phyloP scores from a whole-genome alignment of 169 alveolate genomes.

The Plasmodium inui region DNA sequence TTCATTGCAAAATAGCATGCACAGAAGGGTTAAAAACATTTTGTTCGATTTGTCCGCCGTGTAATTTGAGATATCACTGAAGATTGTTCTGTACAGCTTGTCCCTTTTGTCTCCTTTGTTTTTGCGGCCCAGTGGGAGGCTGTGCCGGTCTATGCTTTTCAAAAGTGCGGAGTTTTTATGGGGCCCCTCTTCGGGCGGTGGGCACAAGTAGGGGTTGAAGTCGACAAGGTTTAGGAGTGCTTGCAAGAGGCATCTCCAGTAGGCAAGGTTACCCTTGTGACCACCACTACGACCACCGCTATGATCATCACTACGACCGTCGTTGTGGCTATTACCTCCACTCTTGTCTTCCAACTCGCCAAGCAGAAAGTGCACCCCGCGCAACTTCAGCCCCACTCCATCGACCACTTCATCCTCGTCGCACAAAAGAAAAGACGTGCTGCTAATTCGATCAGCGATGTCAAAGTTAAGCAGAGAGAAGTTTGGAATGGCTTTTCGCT shows the following conservation, averaged over 20 bases:
- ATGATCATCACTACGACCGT: neutral
- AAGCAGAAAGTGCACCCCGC: slow-evolving; percentile 20
- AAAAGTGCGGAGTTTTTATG: neutral
- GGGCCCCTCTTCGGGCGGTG: neutral
- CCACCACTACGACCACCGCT: neutral
- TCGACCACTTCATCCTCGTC: slow-evolving; percentile 13
- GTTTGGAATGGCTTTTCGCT: neutral
- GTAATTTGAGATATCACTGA: slow-evolving; percentile 7
- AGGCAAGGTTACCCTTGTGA: slow-evolving; percentile 1
- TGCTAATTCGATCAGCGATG: slow-evolving; percentile 6
- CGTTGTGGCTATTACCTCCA: neutral
- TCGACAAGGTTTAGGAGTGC: neutral
- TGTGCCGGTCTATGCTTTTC: neutral
- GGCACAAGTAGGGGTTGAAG: neutral
- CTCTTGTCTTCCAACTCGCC: neutral
- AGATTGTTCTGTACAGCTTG: neutral
- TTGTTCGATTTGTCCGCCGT: slow-evolving; percentile 7
- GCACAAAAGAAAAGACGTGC: slow-evolving; percentile 22
- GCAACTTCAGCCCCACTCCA: neutral
- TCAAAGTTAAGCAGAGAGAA: neutral
- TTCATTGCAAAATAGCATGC: slow-evolving; percentile 36
- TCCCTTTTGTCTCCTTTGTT: neutral
- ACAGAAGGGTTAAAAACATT: slow-evolving; percentile 36
- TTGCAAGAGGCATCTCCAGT: neutral
- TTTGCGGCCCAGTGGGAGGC: neutral